Evolutionary conservation across 441 rosid species (phyloP).

Genomic region (Corymbia citriodora): DNA sequence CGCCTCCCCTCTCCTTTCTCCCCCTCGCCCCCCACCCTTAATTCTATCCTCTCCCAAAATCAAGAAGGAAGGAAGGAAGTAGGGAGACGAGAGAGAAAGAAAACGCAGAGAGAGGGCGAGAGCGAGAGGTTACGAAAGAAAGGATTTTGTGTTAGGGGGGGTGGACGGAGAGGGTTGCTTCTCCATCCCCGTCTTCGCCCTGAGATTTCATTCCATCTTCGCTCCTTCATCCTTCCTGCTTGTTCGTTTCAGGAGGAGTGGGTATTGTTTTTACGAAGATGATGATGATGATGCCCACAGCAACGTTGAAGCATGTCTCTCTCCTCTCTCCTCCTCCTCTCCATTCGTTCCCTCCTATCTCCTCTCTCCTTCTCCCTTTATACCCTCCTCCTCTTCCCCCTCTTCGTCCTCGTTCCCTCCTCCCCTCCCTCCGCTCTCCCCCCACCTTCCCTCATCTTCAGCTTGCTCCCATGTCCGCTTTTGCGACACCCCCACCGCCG

Average conservation of each 20-base stretch:
- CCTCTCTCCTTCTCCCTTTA: not conserved
- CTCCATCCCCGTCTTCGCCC: not conserved
- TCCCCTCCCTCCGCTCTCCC: not conserved
- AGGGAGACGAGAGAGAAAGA: not conserved
- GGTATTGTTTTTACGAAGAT: too few relatives aligned
- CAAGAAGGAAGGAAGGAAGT: not conserved
- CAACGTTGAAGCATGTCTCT: not conserved
- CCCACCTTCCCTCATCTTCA: not conserved
- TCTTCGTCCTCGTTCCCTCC: not conserved
- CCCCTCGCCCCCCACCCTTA: not conserved
- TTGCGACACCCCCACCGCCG: not conserved
- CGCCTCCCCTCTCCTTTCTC: not conserved
- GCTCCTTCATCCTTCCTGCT: not conserved
- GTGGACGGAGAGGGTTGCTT: not conserved
- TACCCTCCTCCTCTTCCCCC: not conserved
- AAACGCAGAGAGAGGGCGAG: not conserved
- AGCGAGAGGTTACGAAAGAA: not conserved
- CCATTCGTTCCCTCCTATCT: not conserved
- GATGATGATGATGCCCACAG: not conserved
- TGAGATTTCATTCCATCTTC: not conserved
- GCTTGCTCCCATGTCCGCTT: not conserved
- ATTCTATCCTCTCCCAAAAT: not conserved
- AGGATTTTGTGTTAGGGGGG: not conserved
- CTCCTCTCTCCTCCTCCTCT: not conserved
- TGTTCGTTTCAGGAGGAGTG: not conserved